Evolutionary conservation across 129 eudicot genomes (phyloP).

Genomic region (Tagetes erecta): DNA sequence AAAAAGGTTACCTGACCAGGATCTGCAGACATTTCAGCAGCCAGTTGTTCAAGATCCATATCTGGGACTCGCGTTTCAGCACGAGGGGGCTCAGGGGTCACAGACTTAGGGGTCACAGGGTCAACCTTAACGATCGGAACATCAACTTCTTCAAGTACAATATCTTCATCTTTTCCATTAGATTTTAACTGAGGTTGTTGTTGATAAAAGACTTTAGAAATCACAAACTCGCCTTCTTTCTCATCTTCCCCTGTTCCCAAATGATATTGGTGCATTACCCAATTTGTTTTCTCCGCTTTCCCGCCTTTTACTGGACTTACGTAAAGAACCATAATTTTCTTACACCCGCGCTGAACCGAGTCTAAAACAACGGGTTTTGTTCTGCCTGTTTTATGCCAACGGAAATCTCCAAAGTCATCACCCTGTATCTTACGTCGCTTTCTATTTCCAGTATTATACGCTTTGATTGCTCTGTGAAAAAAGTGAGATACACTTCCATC

Average conservation of each 20-base stretch:
- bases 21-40: slow-evolving; percentile 15
- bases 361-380: slow-evolving; percentile 83
- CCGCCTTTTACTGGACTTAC: slow-evolving; percentile 67
- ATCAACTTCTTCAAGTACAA: slow-evolving; percentile 30
- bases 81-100: slow-evolving; percentile 72
- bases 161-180: slow-evolving; percentile 50
- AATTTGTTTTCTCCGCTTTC: slow-evolving; percentile 86
- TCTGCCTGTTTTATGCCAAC: slow-evolving; percentile 98
- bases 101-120: slow-evolving; percentile 72
- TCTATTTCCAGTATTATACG: slow-evolving; percentile 83
- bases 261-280: slow-evolving; percentile 99
- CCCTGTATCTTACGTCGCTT: slow-evolving; percentile 94
- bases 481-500: slow-evolving; percentile 94
- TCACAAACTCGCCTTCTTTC: slow-evolving; percentile 82
- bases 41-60: slow-evolving; percentile 39
- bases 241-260: slow-evolving; percentile 92
- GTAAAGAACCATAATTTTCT: slow-evolving; percentile 97
- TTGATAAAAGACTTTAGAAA: slow-evolving; percentile 92
- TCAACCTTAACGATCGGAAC: slow-evolving; percentile 45
- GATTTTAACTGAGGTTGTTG: slow-evolving; percentile 69
- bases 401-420: slow-evolving; percentile 71
- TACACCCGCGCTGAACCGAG: slow-evolving; percentile 78
- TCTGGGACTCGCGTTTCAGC: slow-evolving; percentile 48
- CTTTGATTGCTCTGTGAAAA: slow-evolving; percentile 91
- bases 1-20: slow-evolving; percentile 45